Evolutionary conservation across 2,329 filamentous ascomycete genomes (phyloP).

Genomic region (Ophiostoma ulmi): DNA sequence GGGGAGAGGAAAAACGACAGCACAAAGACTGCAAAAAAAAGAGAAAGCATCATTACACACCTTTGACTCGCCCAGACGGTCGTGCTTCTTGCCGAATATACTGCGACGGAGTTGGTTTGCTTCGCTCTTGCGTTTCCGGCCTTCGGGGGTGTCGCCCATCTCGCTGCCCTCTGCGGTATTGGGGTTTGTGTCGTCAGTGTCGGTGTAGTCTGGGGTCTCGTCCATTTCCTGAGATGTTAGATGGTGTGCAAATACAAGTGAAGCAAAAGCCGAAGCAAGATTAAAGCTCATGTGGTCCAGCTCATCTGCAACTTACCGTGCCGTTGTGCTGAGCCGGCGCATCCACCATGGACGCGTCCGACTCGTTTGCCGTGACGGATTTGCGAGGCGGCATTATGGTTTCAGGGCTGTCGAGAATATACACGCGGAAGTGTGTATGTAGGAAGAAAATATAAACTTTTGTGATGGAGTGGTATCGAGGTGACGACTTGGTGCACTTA

Average conservation of each 20-base stretch:
- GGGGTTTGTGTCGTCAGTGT: constrained; percentile 62
- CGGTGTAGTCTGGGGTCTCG: constrained; percentile 61
- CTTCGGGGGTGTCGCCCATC: constrained; percentile 71
- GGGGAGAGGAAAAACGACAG: constrained; percentile 3
- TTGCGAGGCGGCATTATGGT: constrained; percentile 24
- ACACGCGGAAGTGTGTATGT: background rate
- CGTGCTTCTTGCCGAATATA: constrained; percentile 92
- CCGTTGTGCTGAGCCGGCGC: constrained; percentile 47
- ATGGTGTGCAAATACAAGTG: background rate
- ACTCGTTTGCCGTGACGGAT: constrained; percentile 46
- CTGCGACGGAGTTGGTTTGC: constrained; percentile 85
- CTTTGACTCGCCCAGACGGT: constrained; percentile 86
- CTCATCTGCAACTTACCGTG: constrained; percentile 40
- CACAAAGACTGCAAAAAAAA: background rate
- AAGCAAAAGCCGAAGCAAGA: background rate
- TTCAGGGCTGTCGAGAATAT: background rate
- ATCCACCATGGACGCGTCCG: constrained; percentile 60
- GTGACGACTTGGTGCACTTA: constrained; percentile 22
- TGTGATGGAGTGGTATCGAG: background rate
- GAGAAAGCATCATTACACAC: constrained; percentile 43
- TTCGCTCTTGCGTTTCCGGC: constrained; percentile 78
- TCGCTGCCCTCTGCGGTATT: constrained; percentile 78
- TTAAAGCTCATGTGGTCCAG: background rate
- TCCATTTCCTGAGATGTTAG: constrained; percentile 49
- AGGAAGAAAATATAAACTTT: background rate